Conservation (phyloP, 495 filamentous ascomycete species). For the Penicillium turbatum region DNA sequence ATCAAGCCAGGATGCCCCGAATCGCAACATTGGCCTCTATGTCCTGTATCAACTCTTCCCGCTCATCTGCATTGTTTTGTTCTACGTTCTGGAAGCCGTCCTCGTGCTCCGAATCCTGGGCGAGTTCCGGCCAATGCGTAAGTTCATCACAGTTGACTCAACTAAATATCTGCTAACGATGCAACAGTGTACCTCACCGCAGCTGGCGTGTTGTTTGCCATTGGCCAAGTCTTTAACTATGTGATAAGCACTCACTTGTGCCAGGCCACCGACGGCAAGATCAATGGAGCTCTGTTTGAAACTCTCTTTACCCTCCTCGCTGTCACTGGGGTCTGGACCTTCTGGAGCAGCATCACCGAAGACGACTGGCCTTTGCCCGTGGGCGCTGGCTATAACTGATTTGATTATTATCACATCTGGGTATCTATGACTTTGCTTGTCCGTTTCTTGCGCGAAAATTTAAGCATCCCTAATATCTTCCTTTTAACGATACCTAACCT, state of each 20-base stretch:
- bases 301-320: slow-evolving; percentile 85
- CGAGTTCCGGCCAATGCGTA: slow-evolving; percentile 83
- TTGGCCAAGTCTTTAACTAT: slow-evolving; percentile 94
- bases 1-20: slow-evolving; percentile 48
- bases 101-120: slow-evolving; percentile 81
- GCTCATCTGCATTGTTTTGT: slow-evolving; percentile 78
- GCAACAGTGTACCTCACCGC: slow-evolving; percentile 64
- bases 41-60: slow-evolving; percentile 90
- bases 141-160: slow-evolving; percentile 20
- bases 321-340: slow-evolving; percentile 80
- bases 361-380: slow-evolving; percentile 90
- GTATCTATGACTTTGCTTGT: slow-evolving; percentile 3
- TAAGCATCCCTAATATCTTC: slow-evolving; percentile 12
- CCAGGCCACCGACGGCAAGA: slow-evolving; percentile 70
- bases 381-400: slow-evolving; percentile 44
- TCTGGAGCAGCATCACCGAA: slow-evolving; percentile 99
- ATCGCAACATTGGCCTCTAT: slow-evolving; percentile 82
- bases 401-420: slow-evolving; percentile 4
- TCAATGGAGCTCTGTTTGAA: slow-evolving; percentile 90
- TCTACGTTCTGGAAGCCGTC: slow-evolving; percentile 74
- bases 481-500: slow-evolving; percentile 17
- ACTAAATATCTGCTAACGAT: slow-evolving; percentile 17
- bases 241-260: slow-evolving; percentile 90
- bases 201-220: slow-evolving; percentile 76
- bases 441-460: slow-evolving; percentile 9